A percentile compares a stretch with the other conserved stretches of the same genome.
Evolutionary conservation across 2,329 filamentous ascomycete genomes (phyloP).

Genomic region (Colletotrichum siamense): DNA sequence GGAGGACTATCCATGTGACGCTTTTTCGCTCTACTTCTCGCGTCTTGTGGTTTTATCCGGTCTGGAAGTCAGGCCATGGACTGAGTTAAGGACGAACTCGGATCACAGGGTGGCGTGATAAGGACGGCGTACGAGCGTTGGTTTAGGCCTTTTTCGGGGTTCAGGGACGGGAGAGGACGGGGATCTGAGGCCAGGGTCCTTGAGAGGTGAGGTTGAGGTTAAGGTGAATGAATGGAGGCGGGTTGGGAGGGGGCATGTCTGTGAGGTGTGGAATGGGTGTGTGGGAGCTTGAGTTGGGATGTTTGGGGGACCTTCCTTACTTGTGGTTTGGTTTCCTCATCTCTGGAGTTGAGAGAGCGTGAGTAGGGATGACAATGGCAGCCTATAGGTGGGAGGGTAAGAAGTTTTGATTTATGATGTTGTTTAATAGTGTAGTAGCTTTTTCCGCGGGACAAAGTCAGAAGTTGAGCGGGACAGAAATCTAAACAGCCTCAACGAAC

Average conservation of each 20-base stretch:
- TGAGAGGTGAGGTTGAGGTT: no score
- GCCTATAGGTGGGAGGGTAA: background rate
- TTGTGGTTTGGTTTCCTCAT: background rate
- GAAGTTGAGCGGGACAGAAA: accelerated
- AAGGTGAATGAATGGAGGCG: no score
- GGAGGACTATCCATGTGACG: background rate
- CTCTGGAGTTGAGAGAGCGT: background rate
- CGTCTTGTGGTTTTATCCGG: background rate
- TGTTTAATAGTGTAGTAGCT: accelerated
- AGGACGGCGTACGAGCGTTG: background rate
- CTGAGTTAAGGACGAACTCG: background rate
- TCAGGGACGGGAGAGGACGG: background rate
- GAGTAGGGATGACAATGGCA: background rate
- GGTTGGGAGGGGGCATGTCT: background rate
- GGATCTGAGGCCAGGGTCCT: background rate
- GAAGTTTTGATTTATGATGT: accelerated
- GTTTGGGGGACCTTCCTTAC: background rate
- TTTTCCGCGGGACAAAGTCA: background rate
- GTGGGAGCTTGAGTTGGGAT: background rate
- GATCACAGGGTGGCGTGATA: background rate
- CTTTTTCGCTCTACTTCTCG: background rate
- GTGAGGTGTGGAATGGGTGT: background rate
- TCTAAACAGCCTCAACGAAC: accelerated
- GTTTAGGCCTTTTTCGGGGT: background rate
- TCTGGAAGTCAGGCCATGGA: background rate